phyloP scores from a whole-genome alignment of 2,329 filamentous ascomycete species.

The Colletotrichum godetiae region DNA sequence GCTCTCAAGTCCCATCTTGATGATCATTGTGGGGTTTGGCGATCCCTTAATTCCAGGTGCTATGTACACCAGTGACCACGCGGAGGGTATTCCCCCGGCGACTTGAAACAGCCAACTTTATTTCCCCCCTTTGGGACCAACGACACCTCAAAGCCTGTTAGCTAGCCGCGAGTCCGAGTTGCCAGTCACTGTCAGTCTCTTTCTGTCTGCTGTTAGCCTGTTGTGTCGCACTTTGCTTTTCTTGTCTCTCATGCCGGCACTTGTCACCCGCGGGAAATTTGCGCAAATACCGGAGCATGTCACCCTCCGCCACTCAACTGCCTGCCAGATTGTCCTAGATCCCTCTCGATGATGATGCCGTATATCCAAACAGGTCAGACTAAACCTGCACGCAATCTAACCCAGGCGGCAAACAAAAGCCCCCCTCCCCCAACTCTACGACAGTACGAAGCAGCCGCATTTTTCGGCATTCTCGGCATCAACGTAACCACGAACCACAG shows the following conservation, averaged over 20 bases:
- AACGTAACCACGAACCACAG: background rate
- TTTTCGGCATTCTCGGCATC: slow-evolving; percentile 2
- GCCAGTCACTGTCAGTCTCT: background rate
- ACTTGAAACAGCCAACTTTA: slow-evolving; percentile 27
- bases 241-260: background rate
- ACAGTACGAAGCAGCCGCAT: slow-evolving; percentile 1
- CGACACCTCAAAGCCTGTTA: background rate
- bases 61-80: slow-evolving; percentile 27
- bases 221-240: background rate
- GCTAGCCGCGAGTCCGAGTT: background rate
- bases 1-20: slow-evolving; percentile 5
- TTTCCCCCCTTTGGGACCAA: slow-evolving; percentile 8
- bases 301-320: background rate
- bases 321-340: background rate
- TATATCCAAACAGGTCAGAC: background rate
- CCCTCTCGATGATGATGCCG: background rate
- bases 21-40: slow-evolving; percentile 19
- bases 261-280: background rate
- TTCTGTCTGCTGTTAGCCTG: background rate
- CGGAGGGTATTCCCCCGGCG: slow-evolving; percentile 24
- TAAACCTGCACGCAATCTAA: slow-evolving; percentile 8
- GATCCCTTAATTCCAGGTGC: slow-evolving; percentile 23
- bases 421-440: no score
- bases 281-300: slow-evolving; percentile 8
- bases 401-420: background rate